These are phyloP conservation scores for Atractiella rhizophila DNA, from an alignment of 768 basidiomycete genomes.

Conservation along the genomic window DNA sequence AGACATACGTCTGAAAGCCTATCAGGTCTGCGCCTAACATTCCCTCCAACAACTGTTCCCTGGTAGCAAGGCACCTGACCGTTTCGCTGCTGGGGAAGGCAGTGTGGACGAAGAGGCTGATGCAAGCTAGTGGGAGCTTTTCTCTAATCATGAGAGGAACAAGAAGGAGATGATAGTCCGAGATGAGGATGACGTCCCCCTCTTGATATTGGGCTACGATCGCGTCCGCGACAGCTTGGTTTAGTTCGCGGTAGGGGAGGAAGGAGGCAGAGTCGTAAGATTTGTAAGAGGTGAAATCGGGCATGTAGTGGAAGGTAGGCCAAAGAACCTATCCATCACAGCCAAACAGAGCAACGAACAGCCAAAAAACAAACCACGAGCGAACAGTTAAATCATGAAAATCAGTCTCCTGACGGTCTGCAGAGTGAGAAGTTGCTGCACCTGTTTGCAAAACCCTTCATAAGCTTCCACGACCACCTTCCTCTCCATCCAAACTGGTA, in stretches of 20 bases:
- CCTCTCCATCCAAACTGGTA: too few relatives aligned
- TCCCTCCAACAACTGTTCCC: slow-evolving; percentile 83
- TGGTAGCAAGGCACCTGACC: slow-evolving; percentile 69
- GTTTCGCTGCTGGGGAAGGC: slow-evolving; percentile 93
- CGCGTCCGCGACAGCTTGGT: slow-evolving; percentile 57
- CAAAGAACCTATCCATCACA: slow-evolving; percentile 32
- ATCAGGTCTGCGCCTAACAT: slow-evolving; percentile 93
- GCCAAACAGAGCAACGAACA: neutral
- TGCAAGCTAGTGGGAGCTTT: slow-evolving; percentile 35
- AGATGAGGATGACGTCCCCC: slow-evolving; percentile 47
- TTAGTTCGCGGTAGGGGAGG: slow-evolving; percentile 52
- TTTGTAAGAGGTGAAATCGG: too few relatives aligned
- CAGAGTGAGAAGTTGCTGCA: too few relatives aligned
- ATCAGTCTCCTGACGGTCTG: too few relatives aligned
- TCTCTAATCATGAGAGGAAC: slow-evolving; percentile 62
- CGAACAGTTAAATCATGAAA: too few relatives aligned
- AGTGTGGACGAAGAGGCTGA: slow-evolving; percentile 84
- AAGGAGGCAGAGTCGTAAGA: slow-evolving; percentile 43
- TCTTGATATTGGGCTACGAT: slow-evolving; percentile 54
- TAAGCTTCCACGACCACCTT: too few relatives aligned
- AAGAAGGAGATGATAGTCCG: slow-evolving; percentile 89
- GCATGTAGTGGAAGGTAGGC: slow-evolving; percentile 93
- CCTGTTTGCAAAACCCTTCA: too few relatives aligned
- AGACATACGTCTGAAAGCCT: slow-evolving; percentile 93
- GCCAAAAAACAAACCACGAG: too few relatives aligned